These are phyloP conservation scores for Pleochaeta shiraiana DNA, from an alignment of 2,329 filamentous ascomycete species.

Conservation along the genomic window DNA sequence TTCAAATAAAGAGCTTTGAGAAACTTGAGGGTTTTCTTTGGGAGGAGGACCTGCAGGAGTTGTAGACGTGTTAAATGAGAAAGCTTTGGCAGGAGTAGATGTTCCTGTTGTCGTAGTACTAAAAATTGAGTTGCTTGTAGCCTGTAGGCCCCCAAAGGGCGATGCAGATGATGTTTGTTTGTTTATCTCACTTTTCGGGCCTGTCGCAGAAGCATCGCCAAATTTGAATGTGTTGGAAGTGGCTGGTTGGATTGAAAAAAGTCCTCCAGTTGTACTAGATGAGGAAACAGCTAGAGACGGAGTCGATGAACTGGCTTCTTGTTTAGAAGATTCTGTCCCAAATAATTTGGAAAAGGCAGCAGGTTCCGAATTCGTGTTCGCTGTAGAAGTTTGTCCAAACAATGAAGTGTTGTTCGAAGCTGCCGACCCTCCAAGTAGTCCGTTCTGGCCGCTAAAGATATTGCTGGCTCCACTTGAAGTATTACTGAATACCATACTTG, in stretches of 20 bases:
- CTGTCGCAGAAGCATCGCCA: constrained; percentile 2
- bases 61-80: constrained; percentile 12
- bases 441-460: constrained; percentile 4
- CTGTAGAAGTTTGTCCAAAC: constrained; percentile 7
- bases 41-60: constrained; percentile 19
- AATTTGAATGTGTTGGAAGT: background rate
- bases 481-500: too few species aligned
- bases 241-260: background rate
- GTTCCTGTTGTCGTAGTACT: constrained; percentile 12
- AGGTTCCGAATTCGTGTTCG: constrained; percentile 5
- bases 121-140: constrained; percentile 9
- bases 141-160: constrained; percentile 5
- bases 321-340: constrained; percentile 5
- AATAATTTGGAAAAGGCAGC: constrained; percentile 7
- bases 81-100: constrained; percentile 13
- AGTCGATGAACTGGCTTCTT: background rate
- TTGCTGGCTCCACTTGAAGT: constrained; percentile 6
- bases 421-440: constrained; percentile 17
- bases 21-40: constrained; percentile 9
- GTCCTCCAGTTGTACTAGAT: background rate
- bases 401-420: constrained; percentile 8
- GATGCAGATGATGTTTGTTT: constrained; percentile 6
- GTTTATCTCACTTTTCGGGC: constrained; percentile 8
- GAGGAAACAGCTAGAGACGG: background rate
- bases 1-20: constrained; percentile 10